Base-by-base conservation (phyloP, 2,329 filamentous ascomycete species). In the Mycocentrospora acerina region DNA sequence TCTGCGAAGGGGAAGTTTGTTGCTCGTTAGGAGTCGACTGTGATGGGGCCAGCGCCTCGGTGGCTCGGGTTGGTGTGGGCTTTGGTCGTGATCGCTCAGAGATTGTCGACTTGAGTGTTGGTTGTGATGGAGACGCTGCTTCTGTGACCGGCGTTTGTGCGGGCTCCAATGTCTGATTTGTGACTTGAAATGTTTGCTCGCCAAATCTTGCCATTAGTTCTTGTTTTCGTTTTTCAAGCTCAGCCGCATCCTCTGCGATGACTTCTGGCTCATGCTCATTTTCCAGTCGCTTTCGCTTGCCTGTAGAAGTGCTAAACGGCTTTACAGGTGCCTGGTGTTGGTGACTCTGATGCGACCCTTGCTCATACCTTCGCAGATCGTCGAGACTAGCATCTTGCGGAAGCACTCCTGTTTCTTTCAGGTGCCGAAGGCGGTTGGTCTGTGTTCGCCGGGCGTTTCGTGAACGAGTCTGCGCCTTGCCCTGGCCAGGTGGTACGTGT, bases 371-470 rank as follows among this genome's bases (percentile, higher is more conserved):
- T 76, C 36, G 44, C 29, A 83, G 61, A 38, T 80, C 75, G 9
- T 64, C 57, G 28, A 78, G 69, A 33, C 72, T 75, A 5, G 80
- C 80, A 39, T 73, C 60, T 17, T 65, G 47, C 14, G 72, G 72
- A 7, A 85, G 62, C 10, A 75, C 56, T 1, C 78, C 79, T n/a
- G 72, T 61, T 13, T 70, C 60, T 51, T 83, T 80, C 7, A 84
- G 67, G 39, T 71, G 69, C 4, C 67, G 64, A 9, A 85, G 64
- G 40, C 69, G 68, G 40, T 74, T 74, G 26, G 69, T 63, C 35
- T 75, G 64, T 39, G 74, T 75, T 27, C 73, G 72, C 26, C 82
- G 72, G 19, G 66, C 55, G 48, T 86, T 86, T 44, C 80, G 76
- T 16, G 66, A 66, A 34, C 74, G 73, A 0, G 82, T 86, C 13